Base-by-base conservation (phyloP, 495 filamentous ascomycete genomes). In the Penicillium coprophilum region DNA sequence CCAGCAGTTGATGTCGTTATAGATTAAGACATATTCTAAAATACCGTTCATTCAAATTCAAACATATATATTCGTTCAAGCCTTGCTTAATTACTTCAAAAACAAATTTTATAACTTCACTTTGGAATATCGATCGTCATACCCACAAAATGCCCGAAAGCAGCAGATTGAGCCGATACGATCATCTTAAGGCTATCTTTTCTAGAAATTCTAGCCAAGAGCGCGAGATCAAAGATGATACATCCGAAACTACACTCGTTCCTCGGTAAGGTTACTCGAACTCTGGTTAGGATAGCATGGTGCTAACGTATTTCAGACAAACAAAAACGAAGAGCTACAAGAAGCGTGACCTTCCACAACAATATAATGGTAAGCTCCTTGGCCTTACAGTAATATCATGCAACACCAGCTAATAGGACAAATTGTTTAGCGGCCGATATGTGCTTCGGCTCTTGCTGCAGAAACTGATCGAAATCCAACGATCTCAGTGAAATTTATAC, bases 391-490 rank as follows among this genome's bases (percentile, higher is more conserved):
- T 36, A 36, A 36, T n/a, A 6, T 0, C 32, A 24, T 50, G 20
- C n/a, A 20, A 49, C 13, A 32, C 1, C 23, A n/a, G 55, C 55
- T 52, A 34, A 57, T 39, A 7, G 36, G 15, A 2, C 12, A 17
- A 15, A 6, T 36, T 36, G 32, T 45, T 20, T 28, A 65, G 60
- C 57, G 3, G 60, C 56, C 9, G 54, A 63, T 57, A 63, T 65
- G 60, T 65, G 63, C 40, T 65, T 65, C 50, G 63, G 63, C 21
- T 58, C 57, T 0, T 65, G 63, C 24, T 65, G 60, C 41, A 57
- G 63, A 23, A 65, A 65, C 6, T 44, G 30, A 30, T 43, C 51
- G 10, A 34, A 36, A 6, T 36, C 15, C 13, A 3, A 7, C n/a
- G 6, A 36, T 36, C 13, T 36, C 13, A n/a, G 13, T 15, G 32